phyloP scores from a whole-genome alignment of 202 grass and related monocot species.

The Digitaria exilis region DNA sequence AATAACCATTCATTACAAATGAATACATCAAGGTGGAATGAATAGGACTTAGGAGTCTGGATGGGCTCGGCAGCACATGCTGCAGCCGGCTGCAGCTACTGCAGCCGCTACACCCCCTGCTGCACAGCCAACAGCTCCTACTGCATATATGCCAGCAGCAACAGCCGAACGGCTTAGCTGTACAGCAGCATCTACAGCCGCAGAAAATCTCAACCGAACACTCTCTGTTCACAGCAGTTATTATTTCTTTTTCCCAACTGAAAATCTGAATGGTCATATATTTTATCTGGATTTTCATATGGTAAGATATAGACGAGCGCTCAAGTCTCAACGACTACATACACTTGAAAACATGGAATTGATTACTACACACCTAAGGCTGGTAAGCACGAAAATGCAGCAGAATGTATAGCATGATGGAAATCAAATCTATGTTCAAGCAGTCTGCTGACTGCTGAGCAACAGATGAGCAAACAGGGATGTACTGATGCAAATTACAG shows the following conservation, averaged over 20 bases:
- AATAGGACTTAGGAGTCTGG: not conserved
- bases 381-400: not conserved
- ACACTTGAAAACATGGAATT: not conserved
- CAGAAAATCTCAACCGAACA: too few relatives aligned
- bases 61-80: too few relatives aligned
- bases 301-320: not conserved
- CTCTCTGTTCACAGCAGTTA: not conserved
- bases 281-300: not conserved
- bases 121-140: too few relatives aligned
- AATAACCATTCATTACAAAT: slow-evolving; percentile 1
- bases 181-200: too few relatives aligned
- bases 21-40: not conserved
- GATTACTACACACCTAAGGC: not conserved
- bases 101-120: too few relatives aligned
- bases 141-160: too few relatives aligned
- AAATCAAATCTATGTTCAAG: not conserved
- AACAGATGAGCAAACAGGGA: not conserved
- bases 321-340: not conserved
- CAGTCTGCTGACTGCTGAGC: not conserved
- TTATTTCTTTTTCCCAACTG: not conserved
- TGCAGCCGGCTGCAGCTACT: too few relatives aligned
- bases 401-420: not conserved
- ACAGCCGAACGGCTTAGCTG: too few relatives aligned
- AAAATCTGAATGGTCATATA: not conserved
- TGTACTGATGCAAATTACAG: not conserved